Evolutionary conservation across 2,329 filamentous ascomycete genomes (phyloP).

Genomic region (Xylariomycetidae sp.): DNA sequence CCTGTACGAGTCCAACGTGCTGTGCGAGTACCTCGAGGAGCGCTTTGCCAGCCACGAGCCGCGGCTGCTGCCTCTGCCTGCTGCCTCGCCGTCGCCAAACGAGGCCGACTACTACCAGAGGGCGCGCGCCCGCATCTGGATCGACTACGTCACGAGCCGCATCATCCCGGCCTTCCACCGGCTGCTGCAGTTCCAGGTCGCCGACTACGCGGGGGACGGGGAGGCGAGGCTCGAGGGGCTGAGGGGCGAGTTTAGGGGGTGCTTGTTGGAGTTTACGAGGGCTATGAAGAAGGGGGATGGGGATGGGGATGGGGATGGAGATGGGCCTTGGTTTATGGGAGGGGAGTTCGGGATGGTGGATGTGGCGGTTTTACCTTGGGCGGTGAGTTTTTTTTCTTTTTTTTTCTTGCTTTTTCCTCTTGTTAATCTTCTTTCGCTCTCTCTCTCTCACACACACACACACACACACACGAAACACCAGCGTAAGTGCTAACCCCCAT

Average conservation of each 20-base stretch:
- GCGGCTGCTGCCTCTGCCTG: conserved; percentile 34
- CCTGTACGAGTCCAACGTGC: conserved; percentile 52
- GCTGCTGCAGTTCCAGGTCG: conserved; percentile 22
- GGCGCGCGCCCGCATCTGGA: conserved; percentile 52
- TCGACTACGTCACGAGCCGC: conserved; percentile 49
- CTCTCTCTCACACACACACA: too few species aligned
- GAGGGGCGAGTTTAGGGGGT: conserved; percentile 43
- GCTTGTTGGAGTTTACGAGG: conserved; percentile 45
- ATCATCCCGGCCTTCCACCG: conserved; percentile 53
- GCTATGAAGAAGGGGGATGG: conserved; percentile 36
- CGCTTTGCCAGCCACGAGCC: conserved; percentile 40
- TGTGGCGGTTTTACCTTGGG: conserved; percentile 52
- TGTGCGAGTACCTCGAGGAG: conserved; percentile 58
- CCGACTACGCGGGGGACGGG: conserved; percentile 11
- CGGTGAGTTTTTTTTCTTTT: conserved; percentile 22
- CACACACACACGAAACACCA: background rate
- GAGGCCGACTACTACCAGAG: conserved; percentile 45
- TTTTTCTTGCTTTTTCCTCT: background rate
- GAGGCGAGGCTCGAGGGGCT: conserved; percentile 28
- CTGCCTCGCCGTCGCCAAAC: too few species aligned
- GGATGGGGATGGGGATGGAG: too few species aligned
- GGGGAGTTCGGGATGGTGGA: conserved; percentile 46
- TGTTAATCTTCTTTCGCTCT: too few species aligned
- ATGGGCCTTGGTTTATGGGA: conserved; percentile 52
- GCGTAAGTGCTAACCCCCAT: background rate